Evolutionary conservation across 805 yeast genomes (phyloP), one percentile per base, ranked within the genome.

Genomic region (Lipomyces kockii): DNA sequence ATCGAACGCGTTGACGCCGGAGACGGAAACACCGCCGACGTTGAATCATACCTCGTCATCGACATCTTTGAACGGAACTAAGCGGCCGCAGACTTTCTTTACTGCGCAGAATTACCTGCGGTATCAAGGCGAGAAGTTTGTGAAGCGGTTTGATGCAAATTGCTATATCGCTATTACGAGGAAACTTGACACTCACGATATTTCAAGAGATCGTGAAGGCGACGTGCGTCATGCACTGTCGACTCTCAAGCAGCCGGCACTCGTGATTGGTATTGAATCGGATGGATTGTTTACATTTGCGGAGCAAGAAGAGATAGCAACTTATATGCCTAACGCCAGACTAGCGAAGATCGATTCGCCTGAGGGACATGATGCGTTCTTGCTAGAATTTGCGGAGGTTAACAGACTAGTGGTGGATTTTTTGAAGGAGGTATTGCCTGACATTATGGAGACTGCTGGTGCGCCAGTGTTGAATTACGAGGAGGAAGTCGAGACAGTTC

Each of bases 321-420:
- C 86, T 53, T 81, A 87, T 74, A 85, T 95, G 67, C 93, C 92
- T 7, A 83, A 89, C 73, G 83, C 96, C 0, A 77, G 73, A 6
- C 81, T 95, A 71, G 87, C 88, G 72, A 86, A 87, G 74, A 88
- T 95, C 55, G 86, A 90, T 70, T 92, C 98, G 0, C 95, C 94
- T 12, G 99, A 95, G 74, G 99, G 99, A 20, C 99, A 95, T 76
- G 99, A 95, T 80, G 99, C 98, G 1, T 95, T 95, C 76, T 80
- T 95, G 68, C 82, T 95, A 59, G 99, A 95, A 78, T 95, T 95
- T 78, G 89, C 86, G 60, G 86, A 87, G 61, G 92, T 95, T 65
- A 91, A 95, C 77, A 82, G 84, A 49, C 81, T 89, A 71, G 87
- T 96, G 62, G 79, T 85, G 56, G 85, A 85, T 2, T 95, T 94